phyloP scores from a whole-genome alignment of 2,329 filamentous ascomycete species.

The Ophiostoma perfectum region DNA sequence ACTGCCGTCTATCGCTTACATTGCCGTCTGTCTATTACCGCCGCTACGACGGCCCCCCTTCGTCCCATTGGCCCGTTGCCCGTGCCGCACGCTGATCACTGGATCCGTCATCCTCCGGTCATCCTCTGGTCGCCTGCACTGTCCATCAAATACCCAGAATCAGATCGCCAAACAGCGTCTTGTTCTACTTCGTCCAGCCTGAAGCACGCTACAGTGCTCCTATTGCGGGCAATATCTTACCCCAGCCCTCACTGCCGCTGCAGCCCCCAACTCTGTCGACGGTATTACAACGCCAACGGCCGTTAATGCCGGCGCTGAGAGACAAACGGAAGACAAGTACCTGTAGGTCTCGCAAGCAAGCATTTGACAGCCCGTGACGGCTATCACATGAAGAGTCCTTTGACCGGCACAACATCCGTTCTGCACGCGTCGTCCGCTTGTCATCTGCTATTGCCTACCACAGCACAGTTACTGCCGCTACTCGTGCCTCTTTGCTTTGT shows the following conservation, averaged over 20 bases:
- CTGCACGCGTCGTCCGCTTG: not conserved
- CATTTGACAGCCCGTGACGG: not conserved
- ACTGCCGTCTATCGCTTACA: not conserved
- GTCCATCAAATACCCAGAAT: not conserved
- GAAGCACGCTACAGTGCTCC: conserved; percentile 2
- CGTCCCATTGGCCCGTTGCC: not conserved
- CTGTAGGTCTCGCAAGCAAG: not conserved
- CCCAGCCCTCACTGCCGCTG: not conserved
- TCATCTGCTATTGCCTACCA: not conserved
- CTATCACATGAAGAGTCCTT: not conserved
- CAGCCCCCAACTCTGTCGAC: not conserved
- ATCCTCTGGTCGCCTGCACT: not conserved
- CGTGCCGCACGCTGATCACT: not conserved
- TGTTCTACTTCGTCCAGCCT: conserved; percentile 2
- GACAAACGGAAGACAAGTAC: not conserved
- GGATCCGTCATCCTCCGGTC: not conserved
- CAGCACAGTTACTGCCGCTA: too few species aligned
- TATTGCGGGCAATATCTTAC: not conserved
- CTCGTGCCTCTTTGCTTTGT: too few species aligned
- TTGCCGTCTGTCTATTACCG: not conserved
- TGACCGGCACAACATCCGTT: not conserved
- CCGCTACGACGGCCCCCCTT: not conserved
- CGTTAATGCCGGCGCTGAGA: conserved; percentile 4
- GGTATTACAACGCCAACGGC: not conserved
- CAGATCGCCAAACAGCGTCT: not conserved